Base-by-base conservation (phyloP, 2,329 filamentous ascomycete species). In the Xenosphaeropsis pyriputrescens region DNA sequence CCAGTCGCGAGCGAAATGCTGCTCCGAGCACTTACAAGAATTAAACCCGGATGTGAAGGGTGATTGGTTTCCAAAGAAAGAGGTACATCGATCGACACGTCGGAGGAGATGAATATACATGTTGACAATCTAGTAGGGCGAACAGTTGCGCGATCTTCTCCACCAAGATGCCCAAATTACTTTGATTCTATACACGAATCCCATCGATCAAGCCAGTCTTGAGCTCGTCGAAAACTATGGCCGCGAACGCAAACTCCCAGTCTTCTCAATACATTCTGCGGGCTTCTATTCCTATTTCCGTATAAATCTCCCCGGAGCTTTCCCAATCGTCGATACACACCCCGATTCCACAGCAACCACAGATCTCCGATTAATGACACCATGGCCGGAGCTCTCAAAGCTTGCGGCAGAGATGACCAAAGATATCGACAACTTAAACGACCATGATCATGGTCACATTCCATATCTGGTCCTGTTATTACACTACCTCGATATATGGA, bases 321-420 rank as follows among this genome's bases (percentile, higher is more conserved):
- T 93, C 50, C 86, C 89, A 5, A 82, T 98, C 40, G 83, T 98
- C 44, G 89, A 98, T 55, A 96, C 91, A 33, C 91, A 98, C 53
- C 91, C 91, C 1, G 86, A 93, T 45, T 76, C 85, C 31, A 83
- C 85, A 30, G 77, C 85, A 6, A 91, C 76, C 1, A 79, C 82
- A 40, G 91, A 98, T 50, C 68, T 98, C 26, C 78, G 91, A 36
- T 67, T 98, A 11, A 63, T 94, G 4, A 72, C 70, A 26, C 89
- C 91, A 29, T 98, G 91, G 89, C 72, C 79, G 15, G 88, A 91
- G 54, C 69, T 98, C 12, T 56, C 65, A 2, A 64, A 70, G 3
- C 88, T 88, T 44, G 71, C 75, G 2, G 58, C 66, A 38, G 66
- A 73, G 32, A 72, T 85, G 63, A 80, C 85, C 2, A 62, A 65